Evolutionary conservation across 2,329 filamentous ascomycete species (phyloP), one percentile per base, ranked within the genome.

Genomic region (Penicillium sp.): DNA sequence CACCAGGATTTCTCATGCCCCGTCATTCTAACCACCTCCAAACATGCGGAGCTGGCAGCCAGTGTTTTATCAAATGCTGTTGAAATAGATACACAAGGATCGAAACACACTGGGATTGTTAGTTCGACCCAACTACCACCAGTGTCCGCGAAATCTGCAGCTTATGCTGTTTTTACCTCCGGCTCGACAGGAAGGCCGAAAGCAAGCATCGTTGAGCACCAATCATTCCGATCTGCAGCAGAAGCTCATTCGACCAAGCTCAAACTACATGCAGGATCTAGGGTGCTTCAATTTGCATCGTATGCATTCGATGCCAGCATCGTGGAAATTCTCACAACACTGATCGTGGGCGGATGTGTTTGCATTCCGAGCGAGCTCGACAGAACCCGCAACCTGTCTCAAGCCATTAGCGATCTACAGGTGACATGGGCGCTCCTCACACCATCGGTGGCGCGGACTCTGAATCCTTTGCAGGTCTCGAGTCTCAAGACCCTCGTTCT

Each of bases 131-230:
- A 40, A 18, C 39, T 47, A 16, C 27, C 41, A 14, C n/a, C 27
- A n/a, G 16, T 18, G 7, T 6, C 6, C 19, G 18, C 51, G 31
- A 36, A 10, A 13, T 24, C 27, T 24, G 27, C 52, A 6, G 31
- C 40, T 6, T 62, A 62, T 33, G 57, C 51, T 9, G 44, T 62
- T 3, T 83, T 87, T 61, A 81, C 79, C 2, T 80, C 80, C 1
- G 81, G 81, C 0, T 80, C 81, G 0, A 80, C 81, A 1, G 79
- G 78, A 44, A 77, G 75, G 40, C 81, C 82, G 0, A 83, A 83
- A 55, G 85, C 84, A 3, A 80, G 85, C 22, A 81, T 85, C 39
- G 83, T 86, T 58, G 82, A 80, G 3, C 86, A 88, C 61, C 73
- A 74, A 0, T 79, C 84, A 0, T 75, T 86, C 1, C 80, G 82